Evolutionary conservation across 495 filamentous ascomycete genomes (phyloP).

Genomic region (Penicillium flavigenum): DNA sequence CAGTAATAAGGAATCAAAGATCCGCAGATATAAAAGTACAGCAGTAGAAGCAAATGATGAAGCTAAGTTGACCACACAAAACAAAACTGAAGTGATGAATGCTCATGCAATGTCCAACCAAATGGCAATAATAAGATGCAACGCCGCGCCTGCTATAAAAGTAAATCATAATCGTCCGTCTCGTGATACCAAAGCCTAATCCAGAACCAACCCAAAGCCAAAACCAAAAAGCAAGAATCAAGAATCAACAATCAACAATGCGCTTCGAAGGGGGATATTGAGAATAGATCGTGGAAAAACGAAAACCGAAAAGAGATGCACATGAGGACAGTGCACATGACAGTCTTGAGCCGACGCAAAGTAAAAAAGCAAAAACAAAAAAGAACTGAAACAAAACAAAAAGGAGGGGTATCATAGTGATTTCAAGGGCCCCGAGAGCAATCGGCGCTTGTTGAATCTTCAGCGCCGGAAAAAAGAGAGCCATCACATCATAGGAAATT

Average conservation of each 20-base stretch:
- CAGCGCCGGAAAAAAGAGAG: conserved; percentile 13
- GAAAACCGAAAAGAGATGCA: not conserved
- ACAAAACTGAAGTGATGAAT: conserved; percentile 4
- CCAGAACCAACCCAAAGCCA: not conserved
- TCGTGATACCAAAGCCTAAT: conserved; percentile 1
- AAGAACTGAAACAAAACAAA: not conserved
- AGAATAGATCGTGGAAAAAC: not conserved
- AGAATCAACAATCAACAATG: conserved; percentile 1
- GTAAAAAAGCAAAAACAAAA: not conserved
- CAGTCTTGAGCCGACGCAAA: not conserved
- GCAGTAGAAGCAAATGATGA: not conserved
- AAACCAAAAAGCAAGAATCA: not conserved
- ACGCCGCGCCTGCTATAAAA: conserved; percentile 1
- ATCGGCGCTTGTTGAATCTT: conserved; percentile 6
- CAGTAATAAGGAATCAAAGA: not conserved
- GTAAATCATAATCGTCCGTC: conserved; percentile 9
- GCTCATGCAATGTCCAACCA: not conserved
- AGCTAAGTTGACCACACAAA: not conserved
- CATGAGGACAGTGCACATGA: not conserved
- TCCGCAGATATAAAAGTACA: conserved; percentile 7
- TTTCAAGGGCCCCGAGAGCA: conserved; percentile 5
- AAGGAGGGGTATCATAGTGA: conserved; percentile 24
- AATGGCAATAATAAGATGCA: not conserved
- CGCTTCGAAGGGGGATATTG: conserved; percentile 10
- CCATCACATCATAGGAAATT: not conserved